phyloP scores from a whole-genome alignment of 208 protist species.

The Crithidia fasciculata region DNA sequence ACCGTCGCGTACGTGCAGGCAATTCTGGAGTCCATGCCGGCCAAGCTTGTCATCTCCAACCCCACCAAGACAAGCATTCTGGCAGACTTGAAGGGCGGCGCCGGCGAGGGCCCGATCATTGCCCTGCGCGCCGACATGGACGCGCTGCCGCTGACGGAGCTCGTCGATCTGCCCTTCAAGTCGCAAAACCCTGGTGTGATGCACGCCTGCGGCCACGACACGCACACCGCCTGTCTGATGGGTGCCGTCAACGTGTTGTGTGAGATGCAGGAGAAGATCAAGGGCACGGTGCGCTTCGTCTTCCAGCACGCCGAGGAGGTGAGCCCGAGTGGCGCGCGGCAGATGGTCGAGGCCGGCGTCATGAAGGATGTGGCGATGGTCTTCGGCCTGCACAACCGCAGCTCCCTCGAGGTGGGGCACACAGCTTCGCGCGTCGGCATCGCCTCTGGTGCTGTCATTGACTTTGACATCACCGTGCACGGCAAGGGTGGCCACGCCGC shows the following conservation, averaged over 20 bases:
- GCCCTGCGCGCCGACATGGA: constrained; percentile 67
- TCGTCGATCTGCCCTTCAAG: constrained; percentile 47
- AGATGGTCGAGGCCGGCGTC: constrained; percentile 51
- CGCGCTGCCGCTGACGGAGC: constrained; percentile 63
- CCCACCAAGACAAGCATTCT: constrained; percentile 45
- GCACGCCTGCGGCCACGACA: constrained; percentile 70
- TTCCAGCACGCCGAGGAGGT: constrained; percentile 76
- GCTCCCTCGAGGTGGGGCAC: constrained; percentile 19
- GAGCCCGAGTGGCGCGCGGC: constrained; percentile 48
- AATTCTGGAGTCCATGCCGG: constrained; percentile 40
- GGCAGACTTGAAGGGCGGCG: constrained; percentile 54
- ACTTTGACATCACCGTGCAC: constrained; percentile 69
- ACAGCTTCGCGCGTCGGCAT: constrained; percentile 35
- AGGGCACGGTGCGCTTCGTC: constrained; percentile 73
- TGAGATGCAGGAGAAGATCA: constrained; percentile 48
- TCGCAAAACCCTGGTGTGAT: constrained; percentile 56
- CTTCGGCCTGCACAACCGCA: constrained; percentile 60
- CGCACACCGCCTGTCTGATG: constrained; percentile 64
- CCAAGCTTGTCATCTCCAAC: constrained; percentile 33
- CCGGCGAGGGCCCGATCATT: constrained; percentile 43
- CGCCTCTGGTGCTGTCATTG: constrained; percentile 53
- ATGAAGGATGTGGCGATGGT: constrained; percentile 57
- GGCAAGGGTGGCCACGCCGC: constrained; percentile 64
- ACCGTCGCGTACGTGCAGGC: constrained; percentile 62
- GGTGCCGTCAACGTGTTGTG: constrained; percentile 60